Base-by-base conservation (phyloP, 768 basidiomycete species). In the Zangia roseola region DNA sequence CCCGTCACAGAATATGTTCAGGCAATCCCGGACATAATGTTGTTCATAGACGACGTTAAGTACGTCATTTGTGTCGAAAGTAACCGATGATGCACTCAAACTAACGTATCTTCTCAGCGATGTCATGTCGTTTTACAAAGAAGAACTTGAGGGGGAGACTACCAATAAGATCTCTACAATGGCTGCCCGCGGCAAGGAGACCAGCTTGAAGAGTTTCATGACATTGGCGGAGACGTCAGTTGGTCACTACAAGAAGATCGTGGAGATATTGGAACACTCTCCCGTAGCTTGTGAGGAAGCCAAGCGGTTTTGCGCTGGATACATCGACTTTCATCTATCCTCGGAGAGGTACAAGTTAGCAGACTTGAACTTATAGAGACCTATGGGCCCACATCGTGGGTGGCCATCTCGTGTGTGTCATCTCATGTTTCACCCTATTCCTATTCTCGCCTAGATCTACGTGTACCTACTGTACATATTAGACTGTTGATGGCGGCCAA, bases 61-160 rank as follows among this genome's bases (percentile, higher is more conserved):
- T 72, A 19, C 39, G 69, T 61, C 1, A n/a, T 34, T 19, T 44
- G n/a, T 24, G 13, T 25, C 10, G 12, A 28, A 28, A 2, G 28
- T 10, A 38, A 38, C 4, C 6, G 20, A 10, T 5, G 2, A 9
- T 17, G 24, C n/a, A 28, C 31, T 44, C 23, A n/a, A n/a, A n/a
- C n/a, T n/a, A n/a, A 44, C 9, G 28, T 12, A 10, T 8, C 31
- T 31, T 55, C 26, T 12, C n/a, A 72, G 70, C 45, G 70, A 72
- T 40, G 54, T 73, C 13, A 56, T 71, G 8, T 71, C 68, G 0
- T 71, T 72, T 36, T 68, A 71, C 35, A 56, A 73, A 43, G 72
- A 72, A 56, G 71, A 72, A 39, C 41, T 62, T 3, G 62, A 36
- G 0, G 68, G 63, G 5, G 72, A 73, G 42, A 45, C 48, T 5